Conservation (phyloP, 805 yeast species). For the Pichia sporocuriosa region DNA sequence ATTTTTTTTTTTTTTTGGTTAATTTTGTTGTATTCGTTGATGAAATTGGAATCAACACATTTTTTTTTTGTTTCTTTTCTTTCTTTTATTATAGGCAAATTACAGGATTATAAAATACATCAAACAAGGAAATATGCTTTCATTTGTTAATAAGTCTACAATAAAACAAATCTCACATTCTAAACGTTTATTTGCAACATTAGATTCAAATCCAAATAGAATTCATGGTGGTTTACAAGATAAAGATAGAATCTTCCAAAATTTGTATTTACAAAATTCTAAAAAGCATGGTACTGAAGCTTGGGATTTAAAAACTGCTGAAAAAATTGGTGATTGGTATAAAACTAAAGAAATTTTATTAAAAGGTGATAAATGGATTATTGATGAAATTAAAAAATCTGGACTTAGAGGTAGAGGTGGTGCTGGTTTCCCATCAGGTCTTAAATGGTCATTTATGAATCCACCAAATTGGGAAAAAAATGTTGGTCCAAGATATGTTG, state of each 20-base stretch:
- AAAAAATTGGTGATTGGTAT: conserved; percentile 85
- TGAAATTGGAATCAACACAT: too few species aligned
- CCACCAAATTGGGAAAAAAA: conserved; percentile 95
- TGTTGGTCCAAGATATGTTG: conserved; percentile 81
- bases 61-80: too few species aligned
- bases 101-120: background rate
- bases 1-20: too few species aligned
- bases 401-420: conserved; percentile 92
- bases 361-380: conserved; percentile 87
- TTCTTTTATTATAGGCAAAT: background rate
- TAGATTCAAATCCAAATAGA: conserved; percentile 46
- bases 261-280: conserved; percentile 45
- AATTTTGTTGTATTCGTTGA: too few species aligned
- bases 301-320: conserved; percentile 60
- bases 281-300: conserved; percentile 55
- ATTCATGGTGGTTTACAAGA: conserved; percentile 71
- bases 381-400: conserved; percentile 76
- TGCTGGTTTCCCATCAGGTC: conserved; percentile 88
- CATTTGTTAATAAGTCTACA: conserved; percentile 2
- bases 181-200: conserved; percentile 32
- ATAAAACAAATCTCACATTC: background rate
- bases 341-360: conserved; percentile 79
- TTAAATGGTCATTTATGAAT: conserved; percentile 91
- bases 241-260: conserved; percentile 82
- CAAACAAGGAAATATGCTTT: too few species aligned